These are phyloP conservation scores for Gastrodia elata DNA, from an alignment of 106 monocot species.

Conservation along the genomic window DNA sequence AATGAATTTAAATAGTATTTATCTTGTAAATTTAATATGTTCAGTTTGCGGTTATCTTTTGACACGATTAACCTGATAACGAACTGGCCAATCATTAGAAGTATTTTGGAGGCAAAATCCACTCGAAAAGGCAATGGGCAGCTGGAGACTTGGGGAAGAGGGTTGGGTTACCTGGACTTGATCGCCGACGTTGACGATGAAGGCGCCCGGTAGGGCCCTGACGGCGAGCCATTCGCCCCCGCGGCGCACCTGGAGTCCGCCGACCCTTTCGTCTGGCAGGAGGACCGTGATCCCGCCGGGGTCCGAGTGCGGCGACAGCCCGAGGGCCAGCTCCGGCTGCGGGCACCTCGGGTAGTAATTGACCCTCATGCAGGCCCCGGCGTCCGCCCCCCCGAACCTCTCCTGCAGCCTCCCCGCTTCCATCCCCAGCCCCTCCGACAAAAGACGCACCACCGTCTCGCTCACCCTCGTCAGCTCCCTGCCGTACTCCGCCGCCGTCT, in stretches of 20 bases:
- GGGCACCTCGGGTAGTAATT: conserved; percentile 54
- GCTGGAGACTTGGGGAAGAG: too few species aligned
- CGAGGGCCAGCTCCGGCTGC: conserved; percentile 45
- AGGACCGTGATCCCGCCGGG: conserved; percentile 40
- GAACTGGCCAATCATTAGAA: too few species aligned
- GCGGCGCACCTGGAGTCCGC: conserved; percentile 31
- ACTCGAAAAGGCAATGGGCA: too few species aligned
- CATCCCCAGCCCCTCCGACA: conserved; percentile 29
- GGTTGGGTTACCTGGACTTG: conserved; percentile 48
- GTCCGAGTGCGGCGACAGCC: conserved; percentile 47
- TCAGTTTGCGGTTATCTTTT: too few species aligned
- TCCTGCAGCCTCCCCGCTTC: conserved; percentile 9
- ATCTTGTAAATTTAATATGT: too few species aligned
- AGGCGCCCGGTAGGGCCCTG: conserved; percentile 22
- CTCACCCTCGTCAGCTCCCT: conserved; percentile 25
- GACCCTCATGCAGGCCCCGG: conserved; percentile 23
- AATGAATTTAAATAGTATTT: too few species aligned
- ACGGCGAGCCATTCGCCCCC: conserved; percentile 32
- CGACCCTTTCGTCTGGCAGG: conserved; percentile 30
- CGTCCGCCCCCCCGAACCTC: conserved; percentile 25
- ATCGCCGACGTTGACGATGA: conserved; percentile 50
- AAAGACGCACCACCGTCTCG: conserved; percentile 13
- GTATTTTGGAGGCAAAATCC: too few species aligned
- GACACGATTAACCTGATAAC: too few species aligned
- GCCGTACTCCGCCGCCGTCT: conserved; percentile 22